A percentile compares a stretch with the other conserved stretches of the same genome.
Evolutionary conservation across 2,329 filamentous ascomycete genomes (phyloP).

Genomic region (Colletotrichum melonis): DNA sequence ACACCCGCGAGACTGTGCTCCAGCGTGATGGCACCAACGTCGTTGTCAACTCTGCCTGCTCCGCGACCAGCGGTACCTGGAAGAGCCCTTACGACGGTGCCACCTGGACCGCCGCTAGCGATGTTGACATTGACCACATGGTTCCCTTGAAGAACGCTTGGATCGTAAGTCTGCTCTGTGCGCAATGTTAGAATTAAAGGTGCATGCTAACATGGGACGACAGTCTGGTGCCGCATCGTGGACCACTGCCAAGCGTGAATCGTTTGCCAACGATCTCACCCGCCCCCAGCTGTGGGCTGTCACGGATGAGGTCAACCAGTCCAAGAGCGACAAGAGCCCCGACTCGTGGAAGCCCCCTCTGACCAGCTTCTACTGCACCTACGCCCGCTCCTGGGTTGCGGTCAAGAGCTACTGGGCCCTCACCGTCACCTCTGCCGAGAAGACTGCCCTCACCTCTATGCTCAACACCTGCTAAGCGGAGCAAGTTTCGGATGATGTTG

Average conservation of each 20-base stretch:
- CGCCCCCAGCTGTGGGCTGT: slow-evolving; percentile 84
- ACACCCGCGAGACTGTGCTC: slow-evolving; percentile 78
- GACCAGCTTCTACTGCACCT: slow-evolving; percentile 79
- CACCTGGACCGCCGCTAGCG: slow-evolving; percentile 73
- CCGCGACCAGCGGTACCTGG: slow-evolving; percentile 76
- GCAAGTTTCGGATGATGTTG: neutral
- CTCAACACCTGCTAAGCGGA: slow-evolving; percentile 67
- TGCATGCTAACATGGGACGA: slow-evolving; percentile 13
- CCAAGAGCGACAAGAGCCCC: slow-evolving; percentile 79
- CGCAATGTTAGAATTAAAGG: neutral
- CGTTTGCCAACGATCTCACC: slow-evolving; percentile 81
- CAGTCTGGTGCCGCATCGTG: slow-evolving; percentile 78
- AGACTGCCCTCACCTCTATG: slow-evolving; percentile 74
- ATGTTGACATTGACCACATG: slow-evolving; percentile 87
- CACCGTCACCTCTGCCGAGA: slow-evolving; percentile 78
- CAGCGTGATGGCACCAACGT: slow-evolving; percentile 78
- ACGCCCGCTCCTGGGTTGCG: slow-evolving; percentile 80
- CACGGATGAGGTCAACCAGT: slow-evolving; percentile 79
- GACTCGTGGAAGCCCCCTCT: slow-evolving; percentile 82
- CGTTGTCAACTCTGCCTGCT: slow-evolving; percentile 67
- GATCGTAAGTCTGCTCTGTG: slow-evolving; percentile 63
- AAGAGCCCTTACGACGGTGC: slow-evolving; percentile 78
- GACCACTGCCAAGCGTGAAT: slow-evolving; percentile 74
- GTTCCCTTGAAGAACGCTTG: slow-evolving; percentile 85
- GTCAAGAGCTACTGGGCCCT: slow-evolving; percentile 81